These are phyloP conservation scores for Aristolochia californica DNA, from an alignment of 164 flowering plant species.

Conservation along the genomic window DNA sequence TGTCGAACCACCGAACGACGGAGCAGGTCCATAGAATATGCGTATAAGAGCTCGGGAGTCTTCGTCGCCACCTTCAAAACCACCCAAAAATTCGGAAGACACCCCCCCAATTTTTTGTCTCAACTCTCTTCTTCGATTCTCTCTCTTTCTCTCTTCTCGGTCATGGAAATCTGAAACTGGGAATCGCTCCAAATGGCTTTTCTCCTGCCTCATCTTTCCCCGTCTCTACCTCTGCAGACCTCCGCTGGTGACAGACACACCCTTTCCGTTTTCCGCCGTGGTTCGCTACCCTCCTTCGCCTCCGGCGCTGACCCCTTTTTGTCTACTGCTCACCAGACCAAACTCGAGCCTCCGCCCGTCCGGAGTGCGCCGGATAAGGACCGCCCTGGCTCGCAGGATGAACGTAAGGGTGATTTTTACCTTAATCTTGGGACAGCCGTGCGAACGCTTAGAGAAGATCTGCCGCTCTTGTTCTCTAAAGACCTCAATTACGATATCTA, in stretches of 20 bases:
- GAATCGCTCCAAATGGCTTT: background rate
- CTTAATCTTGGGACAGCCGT: constrained; percentile 82
- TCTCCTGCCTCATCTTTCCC: constrained; percentile 32
- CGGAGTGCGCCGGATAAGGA: constrained; percentile 27
- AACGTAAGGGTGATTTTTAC: constrained; percentile 52
- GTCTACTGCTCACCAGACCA: constrained; percentile 20
- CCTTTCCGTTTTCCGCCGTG: constrained; percentile 8
- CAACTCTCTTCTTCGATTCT: no score
- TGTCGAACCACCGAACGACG: no score
- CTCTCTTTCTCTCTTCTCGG: no score
- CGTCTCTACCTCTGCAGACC: constrained; percentile 29
- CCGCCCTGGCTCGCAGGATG: constrained; percentile 25
- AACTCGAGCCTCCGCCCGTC: constrained; percentile 33
- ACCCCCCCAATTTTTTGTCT: no score
- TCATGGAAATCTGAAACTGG: background rate
- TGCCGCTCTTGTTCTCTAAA: constrained; percentile 60
- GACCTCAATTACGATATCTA: constrained; percentile 88
- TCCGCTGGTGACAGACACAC: constrained; percentile 10
- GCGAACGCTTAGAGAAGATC: constrained; percentile 81
- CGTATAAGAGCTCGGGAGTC: no score
- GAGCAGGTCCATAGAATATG: no score
- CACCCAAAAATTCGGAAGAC: no score
- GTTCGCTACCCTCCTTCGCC: constrained; percentile 4
- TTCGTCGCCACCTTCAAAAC: no score
- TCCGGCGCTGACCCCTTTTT: constrained; percentile 7